Conservation (phyloP, 331 rosid genomes). For the Quercus lobata region DNA sequence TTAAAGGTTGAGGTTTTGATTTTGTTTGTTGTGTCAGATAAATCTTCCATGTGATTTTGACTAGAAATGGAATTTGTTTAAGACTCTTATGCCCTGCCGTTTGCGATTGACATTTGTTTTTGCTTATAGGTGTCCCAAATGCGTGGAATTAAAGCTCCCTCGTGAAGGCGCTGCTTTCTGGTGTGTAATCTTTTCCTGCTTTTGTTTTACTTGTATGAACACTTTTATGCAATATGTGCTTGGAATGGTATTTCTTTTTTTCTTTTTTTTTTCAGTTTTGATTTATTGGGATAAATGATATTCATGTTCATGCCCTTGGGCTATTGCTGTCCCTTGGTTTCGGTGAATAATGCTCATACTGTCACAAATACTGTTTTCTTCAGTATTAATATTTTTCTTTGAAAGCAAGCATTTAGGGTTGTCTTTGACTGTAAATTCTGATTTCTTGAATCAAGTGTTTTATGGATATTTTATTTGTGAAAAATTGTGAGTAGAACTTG, state of each 20-base stretch:
- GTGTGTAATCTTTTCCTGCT: constrained; percentile 43
- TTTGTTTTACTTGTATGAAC: neutral
- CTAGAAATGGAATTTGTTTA: too few species aligned
- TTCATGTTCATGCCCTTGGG: neutral
- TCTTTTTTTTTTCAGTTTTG: neutral
- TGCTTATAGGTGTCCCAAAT: constrained; percentile 84
- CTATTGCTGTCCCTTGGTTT: neutral
- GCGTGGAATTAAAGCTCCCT: constrained; percentile 86
- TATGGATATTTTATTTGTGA: neutral
- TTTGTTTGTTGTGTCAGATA: too few species aligned
- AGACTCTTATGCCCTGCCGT: neutral
- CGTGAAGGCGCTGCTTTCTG: constrained; percentile 90
- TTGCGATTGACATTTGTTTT: neutral
- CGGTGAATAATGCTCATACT: neutral
- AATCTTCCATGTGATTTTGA: too few species aligned
- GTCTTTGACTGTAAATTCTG: neutral
- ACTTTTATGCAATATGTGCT: neutral
- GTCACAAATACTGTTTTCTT: neutral
- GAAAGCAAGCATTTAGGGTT: neutral
- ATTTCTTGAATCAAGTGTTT: neutral
- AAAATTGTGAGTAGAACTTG: neutral
- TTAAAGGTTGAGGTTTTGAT: neutral
- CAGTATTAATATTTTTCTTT: neutral
- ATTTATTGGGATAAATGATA: too few species aligned
- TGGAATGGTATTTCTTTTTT: neutral